A percentile compares a stretch with the other conserved stretches of the same genome.
Conservation (phyloP, 1,284 basidiomycete species). For the Sanguinoderma infundibulare region DNA sequence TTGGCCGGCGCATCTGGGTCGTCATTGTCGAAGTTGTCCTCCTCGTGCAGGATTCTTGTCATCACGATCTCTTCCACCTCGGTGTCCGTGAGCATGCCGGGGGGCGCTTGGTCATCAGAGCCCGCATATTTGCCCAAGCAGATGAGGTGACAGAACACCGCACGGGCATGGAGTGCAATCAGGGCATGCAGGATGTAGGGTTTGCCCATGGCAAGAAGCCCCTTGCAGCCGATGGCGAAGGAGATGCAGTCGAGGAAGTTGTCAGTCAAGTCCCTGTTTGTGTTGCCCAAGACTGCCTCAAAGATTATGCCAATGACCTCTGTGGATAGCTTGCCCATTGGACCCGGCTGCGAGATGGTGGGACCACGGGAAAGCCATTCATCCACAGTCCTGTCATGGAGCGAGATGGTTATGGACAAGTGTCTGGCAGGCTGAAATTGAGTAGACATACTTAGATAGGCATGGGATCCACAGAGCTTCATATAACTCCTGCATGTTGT, state of each 20-base stretch:
- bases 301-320: slow-evolving; percentile 1
- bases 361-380: neutral
- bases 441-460: neutral
- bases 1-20: too few species aligned
- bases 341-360: neutral
- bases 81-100: slow-evolving; percentile 13
- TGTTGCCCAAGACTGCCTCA: neutral
- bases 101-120: slow-evolving; percentile 10
- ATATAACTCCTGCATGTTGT: neutral
- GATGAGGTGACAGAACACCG: slow-evolving; percentile 18
- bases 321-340: neutral
- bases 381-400: neutral
- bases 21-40: neutral
- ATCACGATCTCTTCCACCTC: slow-evolving; percentile 2
- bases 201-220: slow-evolving; percentile 7
- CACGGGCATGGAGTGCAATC: neutral
- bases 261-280: neutral
- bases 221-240: slow-evolving; percentile 18
- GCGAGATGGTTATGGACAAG: neutral
- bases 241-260: neutral
- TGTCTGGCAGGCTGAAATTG: neutral
- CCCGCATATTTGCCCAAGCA: slow-evolving; percentile 15
- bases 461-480: neutral
- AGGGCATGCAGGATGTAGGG: slow-evolving; percentile 1
- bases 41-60: neutral